Base-by-base conservation (phyloP, 306 rosid genomes). In the Quercus robur region DNA sequence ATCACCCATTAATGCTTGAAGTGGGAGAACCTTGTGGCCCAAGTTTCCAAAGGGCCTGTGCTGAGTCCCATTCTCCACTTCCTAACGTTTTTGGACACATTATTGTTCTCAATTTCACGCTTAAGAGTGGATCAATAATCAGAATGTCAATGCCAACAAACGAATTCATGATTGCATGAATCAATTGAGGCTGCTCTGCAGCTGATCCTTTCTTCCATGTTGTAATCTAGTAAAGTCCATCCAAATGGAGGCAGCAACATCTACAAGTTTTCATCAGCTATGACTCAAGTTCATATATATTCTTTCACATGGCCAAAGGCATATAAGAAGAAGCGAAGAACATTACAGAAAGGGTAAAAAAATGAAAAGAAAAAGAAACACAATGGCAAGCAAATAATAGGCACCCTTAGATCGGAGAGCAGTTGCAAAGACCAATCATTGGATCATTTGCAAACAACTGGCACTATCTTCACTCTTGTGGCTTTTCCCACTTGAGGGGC, bases 401-500 rank as follows among this genome's bases (percentile, higher is more conserved):
- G 68, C 57, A 64, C 66, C 25, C 70, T 33, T 17, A 3, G 44
- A 10, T 35, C 63, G 31, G 35, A 69, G 70, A 61, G 70, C 70
- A 72, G 79, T 78, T 73, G 51, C 77, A 75, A 30, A 33, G 66
- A 62, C 73, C 70, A 55, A 77, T 3, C 74, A 80, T 51, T 71
- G 56, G 78, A 70, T 70, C 44, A 68, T 30, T 51, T 59, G 72
- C 74, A 77, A 68, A 76, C 71, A 73, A 75, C 49, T 52, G 10
- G 30, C 75, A 62, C 17, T 55, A 61, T 21, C 30, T 25, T 78
- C 44, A 82, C 61, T 79, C 85, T 62, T 81, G 80, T 11, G 91
- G 84, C 78, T 85, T 82, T 20, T 85, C 87, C 86, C 90, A 87
- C 67, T 90, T 84, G 80, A 90, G 89, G 54, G 90, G 82, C 77